Evolutionary conservation across 2,329 filamentous ascomycete species (phyloP).

Genomic region (Phoma herbarum): DNA sequence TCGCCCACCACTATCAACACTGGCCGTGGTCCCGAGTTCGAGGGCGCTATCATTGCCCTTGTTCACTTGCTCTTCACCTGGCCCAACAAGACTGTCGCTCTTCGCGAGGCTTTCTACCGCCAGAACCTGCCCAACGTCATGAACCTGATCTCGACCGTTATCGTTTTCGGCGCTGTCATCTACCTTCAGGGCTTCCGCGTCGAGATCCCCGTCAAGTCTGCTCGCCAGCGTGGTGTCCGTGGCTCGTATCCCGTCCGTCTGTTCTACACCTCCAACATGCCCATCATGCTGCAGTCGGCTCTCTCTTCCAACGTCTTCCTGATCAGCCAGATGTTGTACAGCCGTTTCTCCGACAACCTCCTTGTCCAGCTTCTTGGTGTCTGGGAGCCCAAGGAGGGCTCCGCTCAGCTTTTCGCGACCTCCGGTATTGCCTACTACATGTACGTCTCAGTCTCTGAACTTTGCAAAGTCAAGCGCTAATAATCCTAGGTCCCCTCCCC

Average conservation of each 20-base stretch:
- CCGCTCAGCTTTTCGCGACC: conserved; percentile 90
- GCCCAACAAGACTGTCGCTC: conserved; percentile 98
- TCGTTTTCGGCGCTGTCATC: conserved; percentile 97
- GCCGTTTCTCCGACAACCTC: conserved; percentile 98
- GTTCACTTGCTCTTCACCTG: conserved; percentile 98
- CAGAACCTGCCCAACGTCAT: conserved; percentile 99
- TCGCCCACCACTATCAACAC: conserved; percentile 99
- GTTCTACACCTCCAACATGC: conserved; percentile 99
- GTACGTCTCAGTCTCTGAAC: conserved; percentile 51
- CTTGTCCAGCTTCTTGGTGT: conserved; percentile 96
- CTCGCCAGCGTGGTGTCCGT: conserved; percentile 97
- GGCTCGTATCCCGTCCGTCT: conserved; percentile 98
- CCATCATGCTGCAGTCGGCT: conserved; percentile 99
- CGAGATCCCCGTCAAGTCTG: conserved; percentile 99
- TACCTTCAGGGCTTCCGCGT: conserved; percentile 99
- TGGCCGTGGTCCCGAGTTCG: conserved; percentile 97
- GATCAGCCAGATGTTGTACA: conserved; percentile 99
- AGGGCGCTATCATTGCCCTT: conserved; percentile 96
- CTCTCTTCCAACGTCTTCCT: conserved; percentile 99
- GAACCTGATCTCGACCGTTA: conserved; percentile 92
- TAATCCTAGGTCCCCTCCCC: conserved; percentile 73
- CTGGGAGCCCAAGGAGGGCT: conserved; percentile 97
- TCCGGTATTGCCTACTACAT: conserved; percentile 99
- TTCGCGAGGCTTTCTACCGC: conserved; percentile 98
- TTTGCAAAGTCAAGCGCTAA: conserved; percentile 25